These are phyloP conservation scores for Neoboletus brunneissimus DNA, from an alignment of 768 basidiomycete species.

Conservation along the genomic window DNA sequence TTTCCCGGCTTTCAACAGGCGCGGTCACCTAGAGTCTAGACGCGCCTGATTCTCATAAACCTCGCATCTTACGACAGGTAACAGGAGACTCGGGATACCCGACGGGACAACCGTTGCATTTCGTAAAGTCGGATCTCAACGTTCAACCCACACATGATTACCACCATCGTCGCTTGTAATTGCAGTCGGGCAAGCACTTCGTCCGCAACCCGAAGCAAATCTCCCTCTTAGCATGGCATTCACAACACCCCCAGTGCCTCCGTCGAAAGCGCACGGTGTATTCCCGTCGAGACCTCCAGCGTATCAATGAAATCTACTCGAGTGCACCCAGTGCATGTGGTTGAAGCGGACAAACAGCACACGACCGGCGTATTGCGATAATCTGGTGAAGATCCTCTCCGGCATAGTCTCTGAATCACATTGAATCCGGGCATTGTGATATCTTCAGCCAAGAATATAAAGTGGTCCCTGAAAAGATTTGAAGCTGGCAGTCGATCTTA, in stretches of 20 bases:
- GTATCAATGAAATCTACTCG: background rate
- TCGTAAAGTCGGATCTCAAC: background rate
- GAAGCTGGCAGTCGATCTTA: background rate
- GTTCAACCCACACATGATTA: too few relatives aligned
- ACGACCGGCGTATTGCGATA: background rate
- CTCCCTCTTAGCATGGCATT: background rate
- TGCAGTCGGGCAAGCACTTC: background rate
- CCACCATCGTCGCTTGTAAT: background rate
- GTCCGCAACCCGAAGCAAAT: background rate
- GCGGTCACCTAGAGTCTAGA: background rate
- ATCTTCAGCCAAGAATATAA: background rate
- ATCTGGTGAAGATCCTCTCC: background rate
- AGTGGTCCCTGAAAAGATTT: background rate
- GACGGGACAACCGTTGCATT: background rate
- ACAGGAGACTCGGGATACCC: background rate
- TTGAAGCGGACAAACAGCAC: background rate
- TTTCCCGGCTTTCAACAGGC: background rate
- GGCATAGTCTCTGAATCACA: background rate
- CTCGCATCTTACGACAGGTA: constrained; percentile 6
- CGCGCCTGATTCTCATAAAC: background rate
- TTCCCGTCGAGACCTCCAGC: background rate
- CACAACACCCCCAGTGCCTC: background rate
- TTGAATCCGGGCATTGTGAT: background rate
- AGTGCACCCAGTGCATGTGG: background rate
- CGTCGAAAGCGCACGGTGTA: background rate